phyloP scores from a whole-genome alignment of 129 eudicot species.

The Erigeron canadensis region DNA sequence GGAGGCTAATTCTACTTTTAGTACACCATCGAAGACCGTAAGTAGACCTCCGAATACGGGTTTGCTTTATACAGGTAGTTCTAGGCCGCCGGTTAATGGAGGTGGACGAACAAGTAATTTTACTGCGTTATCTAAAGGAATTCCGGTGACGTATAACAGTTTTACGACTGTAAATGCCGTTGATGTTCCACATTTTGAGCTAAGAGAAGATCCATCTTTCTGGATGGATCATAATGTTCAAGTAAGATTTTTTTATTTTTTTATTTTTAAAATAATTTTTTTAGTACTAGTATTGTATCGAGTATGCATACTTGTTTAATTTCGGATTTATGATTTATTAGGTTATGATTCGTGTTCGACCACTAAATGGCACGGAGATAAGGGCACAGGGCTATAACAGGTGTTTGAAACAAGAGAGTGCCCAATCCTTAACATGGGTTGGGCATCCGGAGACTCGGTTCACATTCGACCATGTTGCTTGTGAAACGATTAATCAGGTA shows the following conservation, averaged over 20 bases:
- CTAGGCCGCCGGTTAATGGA: constrained; percentile 45
- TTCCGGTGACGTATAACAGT: constrained; percentile 45
- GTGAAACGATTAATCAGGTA: constrained; percentile 92
- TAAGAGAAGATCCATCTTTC: constrained; percentile 84
- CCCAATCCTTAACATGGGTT: constrained; percentile 75
- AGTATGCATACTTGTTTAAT: constrained; percentile 1
- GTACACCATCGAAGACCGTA: constrained; percentile 76
- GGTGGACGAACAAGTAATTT: constrained; percentile 45
- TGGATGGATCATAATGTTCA: constrained; percentile 98
- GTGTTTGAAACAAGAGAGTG: constrained; percentile 84
- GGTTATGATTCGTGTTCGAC: constrained; percentile 86
- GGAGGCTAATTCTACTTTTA: constrained; percentile 48
- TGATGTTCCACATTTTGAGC: constrained; percentile 86
- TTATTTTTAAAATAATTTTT: neutral
- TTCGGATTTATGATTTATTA: constrained; percentile 8
- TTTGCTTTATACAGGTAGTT: constrained; percentile 46
- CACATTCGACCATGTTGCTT: constrained; percentile 90
- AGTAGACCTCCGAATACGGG: constrained; percentile 62
- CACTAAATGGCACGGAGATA: constrained; percentile 70
- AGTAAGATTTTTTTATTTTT: constrained; percentile 35
- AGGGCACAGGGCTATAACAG: constrained; percentile 56
- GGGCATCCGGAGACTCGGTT: constrained; percentile 85
- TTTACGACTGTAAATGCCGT: constrained; percentile 51
- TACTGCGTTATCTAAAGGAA: constrained; percentile 64
- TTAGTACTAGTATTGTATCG: neutral